phyloP scores from a whole-genome alignment of 2,329 filamentous ascomycete species.

The Biscogniauxia marginata region DNA sequence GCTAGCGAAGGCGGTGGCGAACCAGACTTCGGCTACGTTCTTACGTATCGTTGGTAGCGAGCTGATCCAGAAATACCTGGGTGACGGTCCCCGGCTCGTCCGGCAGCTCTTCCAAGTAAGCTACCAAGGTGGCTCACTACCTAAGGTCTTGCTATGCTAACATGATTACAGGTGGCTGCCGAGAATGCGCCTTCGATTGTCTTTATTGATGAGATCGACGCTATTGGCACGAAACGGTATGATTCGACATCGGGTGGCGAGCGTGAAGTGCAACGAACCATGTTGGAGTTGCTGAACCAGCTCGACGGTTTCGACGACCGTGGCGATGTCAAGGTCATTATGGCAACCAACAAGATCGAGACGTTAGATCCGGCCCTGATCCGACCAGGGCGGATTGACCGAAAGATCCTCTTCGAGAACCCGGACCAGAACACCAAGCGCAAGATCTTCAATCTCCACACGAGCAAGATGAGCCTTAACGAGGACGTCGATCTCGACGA shows the following conservation, averaged over 20 bases:
- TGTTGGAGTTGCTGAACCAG: conserved; percentile 97
- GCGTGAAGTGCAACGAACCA: conserved; percentile 95
- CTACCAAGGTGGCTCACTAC: background rate
- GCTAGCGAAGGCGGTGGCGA: conserved; percentile 94
- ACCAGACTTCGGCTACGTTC: conserved; percentile 98
- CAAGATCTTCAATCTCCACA: conserved; percentile 98
- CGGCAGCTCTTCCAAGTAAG: conserved; percentile 87
- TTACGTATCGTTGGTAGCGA: conserved; percentile 95
- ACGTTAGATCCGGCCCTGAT: conserved; percentile 95
- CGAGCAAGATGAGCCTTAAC: conserved; percentile 95
- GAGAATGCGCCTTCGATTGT: conserved; percentile 97
- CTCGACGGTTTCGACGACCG: conserved; percentile 98
- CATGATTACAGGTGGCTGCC: conserved; percentile 67
- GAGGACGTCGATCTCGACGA: conserved; percentile 98
- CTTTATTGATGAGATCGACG: conserved; percentile 99
- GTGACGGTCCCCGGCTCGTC: conserved; percentile 90
- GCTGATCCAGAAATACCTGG: conserved; percentile 97
- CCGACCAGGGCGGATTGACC: conserved; percentile 94
- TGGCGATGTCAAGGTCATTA: conserved; percentile 98
- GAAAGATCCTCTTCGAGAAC: conserved; percentile 82
- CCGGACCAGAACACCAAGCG: conserved; percentile 81
- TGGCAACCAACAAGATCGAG: conserved; percentile 99
- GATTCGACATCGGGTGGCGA: conserved; percentile 96
- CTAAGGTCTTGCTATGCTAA: conserved; percentile 20
- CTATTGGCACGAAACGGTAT: conserved; percentile 98